These are phyloP conservation scores for Keithomyces neogunnii DNA, from an alignment of 2,329 filamentous ascomycete genomes.

Conservation along the genomic window DNA sequence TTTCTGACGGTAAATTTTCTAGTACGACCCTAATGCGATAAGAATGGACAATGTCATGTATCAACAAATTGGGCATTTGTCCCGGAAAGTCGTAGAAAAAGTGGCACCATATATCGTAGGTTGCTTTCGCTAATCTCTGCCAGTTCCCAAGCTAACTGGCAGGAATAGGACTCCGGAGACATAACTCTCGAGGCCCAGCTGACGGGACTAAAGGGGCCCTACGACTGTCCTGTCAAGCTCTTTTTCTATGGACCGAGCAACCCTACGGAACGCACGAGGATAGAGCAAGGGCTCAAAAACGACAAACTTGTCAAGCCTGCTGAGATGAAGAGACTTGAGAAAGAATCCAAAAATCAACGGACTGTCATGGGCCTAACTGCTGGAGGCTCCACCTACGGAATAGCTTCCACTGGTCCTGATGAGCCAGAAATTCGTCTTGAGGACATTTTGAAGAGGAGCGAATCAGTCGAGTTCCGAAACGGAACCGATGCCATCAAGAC, in stretches of 20 bases:
- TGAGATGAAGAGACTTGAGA: conserved; percentile 46
- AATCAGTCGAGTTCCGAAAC: conserved; percentile 58
- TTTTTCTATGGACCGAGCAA: conserved; percentile 61
- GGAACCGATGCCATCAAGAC: conserved; percentile 58
- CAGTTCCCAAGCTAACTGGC: neutral
- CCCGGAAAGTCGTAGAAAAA: conserved; percentile 57
- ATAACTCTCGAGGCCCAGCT: conserved; percentile 62
- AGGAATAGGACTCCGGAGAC: conserved; percentile 42
- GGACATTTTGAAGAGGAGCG: conserved; percentile 56
- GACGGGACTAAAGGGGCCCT: conserved; percentile 55
- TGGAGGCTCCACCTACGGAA: conserved; percentile 28
- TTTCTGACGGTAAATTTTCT: neutral
- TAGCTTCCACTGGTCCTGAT: conserved; percentile 16
- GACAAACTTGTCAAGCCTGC: conserved; percentile 55
- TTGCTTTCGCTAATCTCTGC: neutral
- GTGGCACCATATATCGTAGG: conserved; percentile 63
- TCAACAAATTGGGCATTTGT: conserved; percentile 71
- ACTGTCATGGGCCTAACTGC: conserved; percentile 31
- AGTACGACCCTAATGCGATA: conserved; percentile 69
- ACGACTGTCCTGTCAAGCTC: conserved; percentile 64
- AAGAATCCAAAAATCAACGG: conserved; percentile 44
- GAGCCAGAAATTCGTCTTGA: conserved; percentile 43
- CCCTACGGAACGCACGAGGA: conserved; percentile 35
- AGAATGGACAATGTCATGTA: conserved; percentile 69
- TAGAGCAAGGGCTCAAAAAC: conserved; percentile 54